Conservation (phyloP, 2,329 filamentous ascomycete genomes). For the Thermomyces lanuginosus region DNA sequence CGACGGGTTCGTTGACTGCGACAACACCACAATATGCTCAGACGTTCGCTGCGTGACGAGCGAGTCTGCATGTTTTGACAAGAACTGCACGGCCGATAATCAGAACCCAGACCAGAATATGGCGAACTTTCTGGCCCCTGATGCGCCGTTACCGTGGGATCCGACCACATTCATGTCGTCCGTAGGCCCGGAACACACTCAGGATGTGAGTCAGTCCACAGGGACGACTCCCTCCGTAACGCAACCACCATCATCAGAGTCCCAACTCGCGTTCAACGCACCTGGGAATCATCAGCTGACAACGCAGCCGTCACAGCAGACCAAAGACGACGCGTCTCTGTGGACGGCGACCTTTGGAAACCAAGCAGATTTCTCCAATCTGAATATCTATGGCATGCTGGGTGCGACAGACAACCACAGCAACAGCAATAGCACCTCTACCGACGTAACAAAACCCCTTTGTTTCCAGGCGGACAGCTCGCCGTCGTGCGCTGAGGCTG, state of each 20-base stretch:
- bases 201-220: constrained; percentile 1
- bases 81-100: constrained; percentile 17
- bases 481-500: constrained; percentile 17
- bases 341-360: constrained; percentile 11
- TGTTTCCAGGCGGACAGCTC: constrained; percentile 10
- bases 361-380: constrained; percentile 16
- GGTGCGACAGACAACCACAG: constrained; percentile 6
- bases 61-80: constrained; percentile 24
- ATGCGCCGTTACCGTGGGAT: constrained; percentile 15
- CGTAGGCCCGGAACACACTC: constrained; percentile 4
- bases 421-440: constrained; percentile 2
- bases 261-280: constrained; percentile 3
- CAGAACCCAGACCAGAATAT: constrained; percentile 14
- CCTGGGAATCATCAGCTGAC: constrained; percentile 1
- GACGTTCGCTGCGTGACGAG: constrained; percentile 16
- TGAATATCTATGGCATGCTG: constrained; percentile 22
- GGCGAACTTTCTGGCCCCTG: constrained; percentile 19
- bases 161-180: constrained; percentile 13
- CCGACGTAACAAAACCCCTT: constrained; percentile 9
- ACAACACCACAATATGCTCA: constrained; percentile 22
- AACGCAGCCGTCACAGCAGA: constrained; percentile 7
- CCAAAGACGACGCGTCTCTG: constrained; percentile 15
- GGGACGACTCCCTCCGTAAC: constrained; percentile 2
- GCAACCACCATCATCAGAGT: not conserved
- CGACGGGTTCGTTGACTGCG: constrained; percentile 26